phyloP scores from a whole-genome alignment of 371 early-diverging fungal species.

The Circinella umbellata region DNA sequence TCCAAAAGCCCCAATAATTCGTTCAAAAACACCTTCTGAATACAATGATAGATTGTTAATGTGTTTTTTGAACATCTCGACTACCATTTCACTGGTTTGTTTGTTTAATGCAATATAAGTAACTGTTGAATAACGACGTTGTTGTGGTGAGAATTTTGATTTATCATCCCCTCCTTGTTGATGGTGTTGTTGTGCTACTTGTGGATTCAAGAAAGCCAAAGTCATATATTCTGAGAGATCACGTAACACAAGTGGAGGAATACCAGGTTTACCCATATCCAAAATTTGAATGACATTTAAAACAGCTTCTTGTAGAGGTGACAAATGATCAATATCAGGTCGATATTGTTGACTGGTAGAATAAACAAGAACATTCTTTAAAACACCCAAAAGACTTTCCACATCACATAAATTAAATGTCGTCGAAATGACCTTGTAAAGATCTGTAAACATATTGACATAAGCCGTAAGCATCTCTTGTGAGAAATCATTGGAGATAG shows the following conservation, averaged over 20 bases:
- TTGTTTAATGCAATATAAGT: slow-evolving; percentile 83
- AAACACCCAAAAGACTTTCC: slow-evolving; percentile 55
- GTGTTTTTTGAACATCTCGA: slow-evolving; percentile 61
- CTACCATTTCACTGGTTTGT: slow-evolving; percentile 60
- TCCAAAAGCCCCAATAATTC: slow-evolving; percentile 66
- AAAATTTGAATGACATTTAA: slow-evolving; percentile 52
- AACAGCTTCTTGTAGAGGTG: slow-evolving; percentile 64
- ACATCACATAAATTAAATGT: slow-evolving; percentile 61
- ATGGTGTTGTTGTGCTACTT: slow-evolving; percentile 30
- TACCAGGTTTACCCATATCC: slow-evolving; percentile 45
- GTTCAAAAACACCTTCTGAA: slow-evolving; percentile 70
- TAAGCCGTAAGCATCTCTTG: slow-evolving; percentile 81
- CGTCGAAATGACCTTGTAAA: slow-evolving; percentile 60
- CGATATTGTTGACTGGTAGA: slow-evolving; percentile 60
- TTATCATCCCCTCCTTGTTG: slow-evolving; percentile 27
- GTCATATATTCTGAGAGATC: slow-evolving; percentile 60
- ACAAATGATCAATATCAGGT: slow-evolving; percentile 58
- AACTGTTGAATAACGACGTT: slow-evolving; percentile 50
- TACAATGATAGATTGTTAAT: slow-evolving; percentile 59
- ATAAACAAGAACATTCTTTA: slow-evolving; percentile 62
- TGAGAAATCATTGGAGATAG: slow-evolving; percentile 60
- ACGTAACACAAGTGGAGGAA: slow-evolving; percentile 48
- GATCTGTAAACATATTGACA: slow-evolving; percentile 65
- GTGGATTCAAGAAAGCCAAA: slow-evolving; percentile 52
- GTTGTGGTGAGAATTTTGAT: slow-evolving; percentile 34